Evolutionary conservation across 495 filamentous ascomycete species (phyloP).

Genomic region (Penicillium alfredii): DNA sequence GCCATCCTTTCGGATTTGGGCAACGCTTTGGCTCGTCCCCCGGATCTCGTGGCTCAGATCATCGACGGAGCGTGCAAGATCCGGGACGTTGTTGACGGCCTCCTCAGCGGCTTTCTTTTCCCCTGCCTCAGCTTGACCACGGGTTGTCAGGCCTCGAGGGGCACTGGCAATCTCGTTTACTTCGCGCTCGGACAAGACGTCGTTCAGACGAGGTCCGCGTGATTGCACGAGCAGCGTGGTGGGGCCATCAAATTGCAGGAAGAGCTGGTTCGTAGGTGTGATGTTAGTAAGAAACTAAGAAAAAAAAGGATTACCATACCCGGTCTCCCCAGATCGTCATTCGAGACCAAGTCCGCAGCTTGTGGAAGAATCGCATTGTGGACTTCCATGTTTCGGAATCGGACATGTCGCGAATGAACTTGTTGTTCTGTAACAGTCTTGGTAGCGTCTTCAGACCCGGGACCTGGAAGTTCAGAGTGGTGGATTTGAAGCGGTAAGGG

Average conservation of each 20-base stretch:
- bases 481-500: constrained; percentile 80
- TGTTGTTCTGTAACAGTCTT: constrained; percentile 51
- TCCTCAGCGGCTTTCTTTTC: constrained; percentile 18
- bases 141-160: constrained; percentile 49
- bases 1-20: constrained; percentile 57
- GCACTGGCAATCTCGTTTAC: constrained; percentile 81
- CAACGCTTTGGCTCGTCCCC: constrained; percentile 43
- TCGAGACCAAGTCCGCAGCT: constrained; percentile 64
- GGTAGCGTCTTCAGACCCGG: constrained; percentile 54
- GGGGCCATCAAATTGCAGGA: constrained; percentile 83
- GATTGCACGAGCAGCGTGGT: constrained; percentile 80
- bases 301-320: constrained; percentile 38
- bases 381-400: constrained; percentile 64
- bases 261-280: constrained; percentile 49
- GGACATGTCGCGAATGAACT: constrained; percentile 65
- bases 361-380: constrained; percentile 54
- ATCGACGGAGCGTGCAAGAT: constrained; percentile 29
- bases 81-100: constrained; percentile 18
- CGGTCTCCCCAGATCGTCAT: constrained; percentile 90
- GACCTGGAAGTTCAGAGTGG: constrained; percentile 69
- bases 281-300: neutral
- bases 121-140: constrained; percentile 30
- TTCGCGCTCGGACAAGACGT: constrained; percentile 67
- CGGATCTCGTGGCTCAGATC: constrained; percentile 29
- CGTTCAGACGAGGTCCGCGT: constrained; percentile 65